Conservation (phyloP, 345 rosid genomes). For the Trapa incisa region DNA sequence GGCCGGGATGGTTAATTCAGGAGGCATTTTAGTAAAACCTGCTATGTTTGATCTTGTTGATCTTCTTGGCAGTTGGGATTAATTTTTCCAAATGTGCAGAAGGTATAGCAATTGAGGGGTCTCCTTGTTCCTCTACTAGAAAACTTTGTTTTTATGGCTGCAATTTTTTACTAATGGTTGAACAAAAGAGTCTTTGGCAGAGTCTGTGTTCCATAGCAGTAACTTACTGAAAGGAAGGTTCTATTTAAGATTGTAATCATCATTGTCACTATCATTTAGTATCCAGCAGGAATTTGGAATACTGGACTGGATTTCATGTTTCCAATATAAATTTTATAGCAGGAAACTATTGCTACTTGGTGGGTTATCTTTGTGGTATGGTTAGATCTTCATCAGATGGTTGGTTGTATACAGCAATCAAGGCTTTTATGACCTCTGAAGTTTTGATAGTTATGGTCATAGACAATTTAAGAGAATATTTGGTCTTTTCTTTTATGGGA, state of each 20-base stretch:
- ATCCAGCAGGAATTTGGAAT: neutral
- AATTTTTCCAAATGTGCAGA: neutral
- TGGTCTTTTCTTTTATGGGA: neutral
- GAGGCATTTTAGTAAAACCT: neutral
- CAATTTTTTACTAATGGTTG: neutral
- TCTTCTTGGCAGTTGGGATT: neutral
- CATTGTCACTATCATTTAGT: neutral
- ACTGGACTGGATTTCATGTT: neutral
- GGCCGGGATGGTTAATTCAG: neutral
- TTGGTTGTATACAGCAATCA: neutral
- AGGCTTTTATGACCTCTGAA: neutral
- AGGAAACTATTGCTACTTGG: too few relatives aligned
- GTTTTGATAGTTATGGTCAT: neutral
- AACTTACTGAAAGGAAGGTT: neutral
- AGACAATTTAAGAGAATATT: neutral
- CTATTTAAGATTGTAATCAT: neutral
- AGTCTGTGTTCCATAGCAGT: neutral
- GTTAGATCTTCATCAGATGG: neutral
- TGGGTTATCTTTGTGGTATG: neutral
- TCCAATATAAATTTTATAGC: neutral
- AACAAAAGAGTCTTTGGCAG: neutral
- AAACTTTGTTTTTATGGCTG: neutral
- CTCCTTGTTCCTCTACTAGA: neutral
- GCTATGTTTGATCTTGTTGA: neutral
- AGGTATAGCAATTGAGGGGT: neutral